Evolutionary conservation across 2,329 filamentous ascomycete genomes (phyloP).

Genomic region (Penicillium glabrum): DNA sequence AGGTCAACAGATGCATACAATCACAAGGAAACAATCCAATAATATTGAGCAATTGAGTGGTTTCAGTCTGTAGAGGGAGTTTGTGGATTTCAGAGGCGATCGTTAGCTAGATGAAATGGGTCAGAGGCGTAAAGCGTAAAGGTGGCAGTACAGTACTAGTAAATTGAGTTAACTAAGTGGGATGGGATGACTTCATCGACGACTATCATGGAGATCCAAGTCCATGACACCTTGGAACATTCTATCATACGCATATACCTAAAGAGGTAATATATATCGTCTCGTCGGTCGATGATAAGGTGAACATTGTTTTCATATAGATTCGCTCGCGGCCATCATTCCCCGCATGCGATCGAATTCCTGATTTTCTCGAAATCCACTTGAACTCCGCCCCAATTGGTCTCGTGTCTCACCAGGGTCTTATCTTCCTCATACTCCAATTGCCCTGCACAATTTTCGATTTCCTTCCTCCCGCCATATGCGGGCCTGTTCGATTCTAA

Average conservation of each 20-base stretch:
- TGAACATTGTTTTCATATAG: no score
- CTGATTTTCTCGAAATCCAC: not conserved
- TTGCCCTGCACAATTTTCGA: not conserved
- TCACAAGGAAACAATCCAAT: not conserved
- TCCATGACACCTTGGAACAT: not conserved
- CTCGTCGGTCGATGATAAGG: not conserved
- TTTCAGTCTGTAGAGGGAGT: not conserved
- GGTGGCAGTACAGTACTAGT: not conserved
- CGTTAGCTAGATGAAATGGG: not conserved
- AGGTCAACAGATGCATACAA: not conserved
- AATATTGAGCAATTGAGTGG: not conserved
- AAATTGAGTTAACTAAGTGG: not conserved
- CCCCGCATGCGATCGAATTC: constrained; percentile 3
- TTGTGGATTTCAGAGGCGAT: not conserved
- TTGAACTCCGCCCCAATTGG: not conserved
- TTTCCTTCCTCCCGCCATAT: constrained; percentile 28
- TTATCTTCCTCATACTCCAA: not conserved
- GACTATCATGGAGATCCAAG: not conserved
- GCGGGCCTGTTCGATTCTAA: constrained; percentile 30
- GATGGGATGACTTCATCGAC: not conserved
- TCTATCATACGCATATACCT: not conserved
- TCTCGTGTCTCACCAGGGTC: not conserved
- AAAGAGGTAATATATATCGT: not conserved
- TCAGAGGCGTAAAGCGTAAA: not conserved
- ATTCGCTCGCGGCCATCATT: not conserved